A percentile compares a stretch with the other conserved stretches of the same genome.
These are phyloP conservation scores for Trypanosoma theileri DNA, from an alignment of 208 protist species.

Conservation along the genomic window DNA sequence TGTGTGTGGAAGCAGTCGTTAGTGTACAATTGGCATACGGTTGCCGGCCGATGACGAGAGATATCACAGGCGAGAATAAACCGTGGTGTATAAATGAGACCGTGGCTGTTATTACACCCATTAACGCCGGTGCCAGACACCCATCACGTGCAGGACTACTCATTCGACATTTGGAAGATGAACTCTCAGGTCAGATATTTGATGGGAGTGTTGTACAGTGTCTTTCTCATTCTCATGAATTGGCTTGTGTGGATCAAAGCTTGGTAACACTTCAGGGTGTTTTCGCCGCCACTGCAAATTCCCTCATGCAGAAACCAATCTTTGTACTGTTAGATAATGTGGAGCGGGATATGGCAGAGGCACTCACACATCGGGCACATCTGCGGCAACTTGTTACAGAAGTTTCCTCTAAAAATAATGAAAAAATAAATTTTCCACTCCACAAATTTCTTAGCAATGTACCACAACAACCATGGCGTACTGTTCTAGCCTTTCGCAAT, in stretches of 20 bases:
- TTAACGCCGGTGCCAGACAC: constrained; percentile 3
- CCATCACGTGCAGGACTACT: constrained; percentile 40
- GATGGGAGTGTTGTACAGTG: constrained; percentile 68
- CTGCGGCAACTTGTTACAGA: constrained; percentile 9
- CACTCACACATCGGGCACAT: neutral
- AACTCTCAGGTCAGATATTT: constrained; percentile 61
- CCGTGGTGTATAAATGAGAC: constrained; percentile 18
- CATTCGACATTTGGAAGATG: constrained; percentile 59
- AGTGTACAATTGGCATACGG: constrained; percentile 20
- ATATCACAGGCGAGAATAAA: neutral
- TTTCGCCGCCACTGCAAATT: constrained; percentile 17
- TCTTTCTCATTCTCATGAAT: constrained; percentile 17
- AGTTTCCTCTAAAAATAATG: constrained; percentile 1
- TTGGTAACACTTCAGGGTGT: constrained; percentile 2
- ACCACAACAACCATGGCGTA: neutral
- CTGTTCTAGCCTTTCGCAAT: constrained; percentile 48
- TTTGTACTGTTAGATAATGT: constrained; percentile 2
- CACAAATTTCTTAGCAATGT: constrained; percentile 25
- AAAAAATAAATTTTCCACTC: constrained; percentile 10
- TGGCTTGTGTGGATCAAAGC: neutral
- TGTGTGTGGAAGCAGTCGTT: neutral
- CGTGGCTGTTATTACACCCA: constrained; percentile 21
- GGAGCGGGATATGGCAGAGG: neutral
- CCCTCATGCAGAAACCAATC: constrained; percentile 15
- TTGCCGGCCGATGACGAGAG: neutral